Percentiles rank a stretch among this genome's conserved stretches.
Evolutionary conservation across 352 stramenopile genomes (phyloP).

Genomic region (Phytophthora citricola): DNA sequence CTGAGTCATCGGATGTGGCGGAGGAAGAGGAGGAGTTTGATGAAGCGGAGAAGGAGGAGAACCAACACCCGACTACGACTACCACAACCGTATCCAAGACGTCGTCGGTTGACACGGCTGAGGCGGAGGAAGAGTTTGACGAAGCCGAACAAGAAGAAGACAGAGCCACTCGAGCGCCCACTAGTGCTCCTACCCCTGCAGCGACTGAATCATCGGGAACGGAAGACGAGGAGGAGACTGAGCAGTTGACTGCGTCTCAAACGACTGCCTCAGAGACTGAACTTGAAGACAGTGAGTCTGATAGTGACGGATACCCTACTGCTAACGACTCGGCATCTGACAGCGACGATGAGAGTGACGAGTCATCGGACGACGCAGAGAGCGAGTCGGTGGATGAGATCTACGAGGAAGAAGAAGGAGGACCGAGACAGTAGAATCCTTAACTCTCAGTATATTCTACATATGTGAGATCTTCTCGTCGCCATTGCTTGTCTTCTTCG

Average conservation of each 20-base stretch:
- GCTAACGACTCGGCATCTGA: slow-evolving; percentile 1
- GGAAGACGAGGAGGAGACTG: background rate
- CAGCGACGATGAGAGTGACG: slow-evolving; percentile 8
- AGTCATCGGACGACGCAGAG: slow-evolving; percentile 8
- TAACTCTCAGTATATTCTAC: slow-evolving; percentile 78
- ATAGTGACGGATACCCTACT: slow-evolving; percentile 15
- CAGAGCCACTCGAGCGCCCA: background rate
- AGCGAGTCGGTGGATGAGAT: slow-evolving; percentile 18
- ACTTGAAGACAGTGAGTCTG: slow-evolving; percentile 9
- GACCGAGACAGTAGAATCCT: slow-evolving; percentile 1
- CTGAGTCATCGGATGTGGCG: slow-evolving; percentile 10
- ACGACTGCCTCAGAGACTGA: background rate
- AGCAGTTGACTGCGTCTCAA: background rate
- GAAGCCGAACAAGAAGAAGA: slow-evolving; percentile 25
- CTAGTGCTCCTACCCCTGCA: background rate
- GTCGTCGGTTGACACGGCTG: background rate
- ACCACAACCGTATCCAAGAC: background rate
- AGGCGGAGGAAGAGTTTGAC: slow-evolving; percentile 13
- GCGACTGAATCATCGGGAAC: background rate
- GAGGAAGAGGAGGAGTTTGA: slow-evolving; percentile 21
- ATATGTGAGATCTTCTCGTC: slow-evolving; percentile 65
- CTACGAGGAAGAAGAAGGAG: slow-evolving; percentile 24
- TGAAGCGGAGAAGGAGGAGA: slow-evolving; percentile 13
- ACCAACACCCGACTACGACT: background rate
- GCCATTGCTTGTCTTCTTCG: slow-evolving; percentile 74